Evolutionary conservation across 1,284 basidiomycete genomes (phyloP), one percentile per base, ranked within the genome.

Genomic region (Schizopora paradoxa): DNA sequence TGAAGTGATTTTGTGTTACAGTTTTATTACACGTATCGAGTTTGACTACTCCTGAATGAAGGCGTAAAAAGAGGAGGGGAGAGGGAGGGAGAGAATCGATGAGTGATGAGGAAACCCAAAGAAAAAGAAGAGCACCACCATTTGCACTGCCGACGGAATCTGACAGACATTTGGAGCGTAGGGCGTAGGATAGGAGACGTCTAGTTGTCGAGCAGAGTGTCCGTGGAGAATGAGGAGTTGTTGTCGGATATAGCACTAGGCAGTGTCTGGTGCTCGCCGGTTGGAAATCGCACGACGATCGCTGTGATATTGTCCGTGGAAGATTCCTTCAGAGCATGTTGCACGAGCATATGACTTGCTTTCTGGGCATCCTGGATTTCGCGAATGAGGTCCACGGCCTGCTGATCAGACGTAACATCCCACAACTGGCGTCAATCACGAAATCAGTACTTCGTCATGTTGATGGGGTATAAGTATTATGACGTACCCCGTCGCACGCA

Each of bases 351-450:
- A 49, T 80, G 69, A 52, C 86, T 87, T 2, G 95, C 94, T 52
- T 78, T 74, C 62, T 95, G 91, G 3, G 95, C 82, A 60, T 97
- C 89, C 27, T 73, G 63, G 16, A 84, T 70, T 23, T 78, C 69
- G 37, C 81, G 80, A 44, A 97, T 78, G 40, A 96, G 76, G 47
- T 98, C 87, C 28, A 96, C 85, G 0, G 94, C 95, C 40, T 78
- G 79, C 66, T 99, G 93, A 64, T 99, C 96, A 44, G 83, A 83
- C 41, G 85, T 79, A 6, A 99, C 91, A 63, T 99, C 96, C 96
- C 96, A 99, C 0, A 99, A 76, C 94, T 98, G 58, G n/a, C 42
- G 45, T 38, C 29, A 36, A 11, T 11, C 34, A 23, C 43, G 7
- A 31, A 55, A 45, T 32, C 27, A 7, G 38, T 8, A 27, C n/a